These are phyloP conservation scores for Selaginella tamariscina DNA, from an alignment of 75 land plant species.

Conservation along the genomic window DNA sequence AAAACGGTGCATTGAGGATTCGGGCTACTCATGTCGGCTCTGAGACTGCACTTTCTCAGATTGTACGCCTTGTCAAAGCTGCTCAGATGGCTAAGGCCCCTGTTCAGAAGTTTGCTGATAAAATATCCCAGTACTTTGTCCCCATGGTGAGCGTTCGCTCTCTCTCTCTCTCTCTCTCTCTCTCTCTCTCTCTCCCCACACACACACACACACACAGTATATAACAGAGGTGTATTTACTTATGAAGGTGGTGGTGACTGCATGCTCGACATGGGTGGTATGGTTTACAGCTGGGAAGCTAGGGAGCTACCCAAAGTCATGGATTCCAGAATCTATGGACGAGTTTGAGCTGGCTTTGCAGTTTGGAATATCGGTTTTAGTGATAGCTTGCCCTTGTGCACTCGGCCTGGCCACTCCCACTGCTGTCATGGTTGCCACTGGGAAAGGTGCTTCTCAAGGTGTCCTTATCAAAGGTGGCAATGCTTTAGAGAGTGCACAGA, in stretches of 20 bases:
- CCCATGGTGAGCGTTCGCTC: conserved; percentile 39
- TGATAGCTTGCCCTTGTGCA: conserved; percentile 96
- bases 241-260: conserved; percentile 54
- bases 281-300: conserved; percentile 70
- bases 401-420: conserved; percentile 96
- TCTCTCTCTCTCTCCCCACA: no score
- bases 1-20: conserved; percentile 54
- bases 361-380: conserved; percentile 95
- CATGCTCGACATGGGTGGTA: conserved; percentile 66
- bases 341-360: conserved; percentile 86
- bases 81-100: conserved; percentile 95
- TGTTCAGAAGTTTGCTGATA: conserved; percentile 85
- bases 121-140: conserved; percentile 71
- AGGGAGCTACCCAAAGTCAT: conserved; percentile 42
- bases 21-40: conserved; percentile 82
- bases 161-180: background rate
- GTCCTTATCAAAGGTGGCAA: conserved; percentile 90
- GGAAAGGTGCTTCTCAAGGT: conserved; percentile 85
- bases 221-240: background rate
- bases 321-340: conserved; percentile 80
- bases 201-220: no score
- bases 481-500: conserved; percentile 84
- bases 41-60: conserved; percentile 79
- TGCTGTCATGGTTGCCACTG: conserved; percentile 97
- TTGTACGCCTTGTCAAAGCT: conserved; percentile 78